Percentiles rank a stretch among this genome's conserved stretches.
Evolutionary conservation across 1,139 yeast genomes (phyloP).

Genomic region (Yamadazyma spencermartinsiae): DNA sequence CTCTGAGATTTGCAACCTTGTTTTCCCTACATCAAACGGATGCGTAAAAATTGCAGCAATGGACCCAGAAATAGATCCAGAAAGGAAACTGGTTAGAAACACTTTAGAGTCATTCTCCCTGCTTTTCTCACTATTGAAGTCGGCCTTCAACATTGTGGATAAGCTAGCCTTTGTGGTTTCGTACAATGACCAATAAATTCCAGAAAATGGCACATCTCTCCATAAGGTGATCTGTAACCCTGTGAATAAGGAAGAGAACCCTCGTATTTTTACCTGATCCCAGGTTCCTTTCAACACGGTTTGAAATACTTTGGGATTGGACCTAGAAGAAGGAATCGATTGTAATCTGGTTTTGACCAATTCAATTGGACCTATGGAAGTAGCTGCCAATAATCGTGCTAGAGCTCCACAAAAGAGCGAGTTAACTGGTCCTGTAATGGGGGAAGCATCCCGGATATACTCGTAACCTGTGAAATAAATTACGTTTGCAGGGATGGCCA

Average conservation of each 20-base stretch:
- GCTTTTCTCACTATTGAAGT: slow-evolving; percentile 18
- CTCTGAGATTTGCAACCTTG: slow-evolving; percentile 73
- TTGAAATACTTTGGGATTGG: slow-evolving; percentile 40
- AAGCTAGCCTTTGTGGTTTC: slow-evolving; percentile 45
- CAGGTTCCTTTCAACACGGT: slow-evolving; percentile 58
- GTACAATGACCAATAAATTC: slow-evolving; percentile 90
- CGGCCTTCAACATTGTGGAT: slow-evolving; percentile 24
- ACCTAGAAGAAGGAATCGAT: slow-evolving; percentile 59
- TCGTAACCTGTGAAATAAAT: slow-evolving; percentile 96
- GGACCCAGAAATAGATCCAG: slow-evolving; percentile 85
- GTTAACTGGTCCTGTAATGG: slow-evolving; percentile 51
- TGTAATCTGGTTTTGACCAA: slow-evolving; percentile 85
- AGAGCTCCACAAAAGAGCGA: slow-evolving; percentile 85
- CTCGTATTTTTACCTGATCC: slow-evolving; percentile 55
- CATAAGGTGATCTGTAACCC: slow-evolving; percentile 87
- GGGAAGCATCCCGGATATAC: slow-evolving; percentile 72
- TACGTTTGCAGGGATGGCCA: slow-evolving; percentile 92
- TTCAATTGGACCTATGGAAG: slow-evolving; percentile 85
- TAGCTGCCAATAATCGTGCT: slow-evolving; percentile 83
- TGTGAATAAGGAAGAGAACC: slow-evolving; percentile 67
- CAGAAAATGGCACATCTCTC: slow-evolving; percentile 98
- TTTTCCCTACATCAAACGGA: slow-evolving; percentile 97
- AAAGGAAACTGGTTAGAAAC: slow-evolving; percentile 70
- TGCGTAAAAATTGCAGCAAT: slow-evolving; percentile 86
- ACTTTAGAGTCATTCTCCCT: slow-evolving; percentile 48